Evolutionary conservation across 306 rosid species (phyloP).

Genomic region (Citrullus mucosospermus): DNA sequence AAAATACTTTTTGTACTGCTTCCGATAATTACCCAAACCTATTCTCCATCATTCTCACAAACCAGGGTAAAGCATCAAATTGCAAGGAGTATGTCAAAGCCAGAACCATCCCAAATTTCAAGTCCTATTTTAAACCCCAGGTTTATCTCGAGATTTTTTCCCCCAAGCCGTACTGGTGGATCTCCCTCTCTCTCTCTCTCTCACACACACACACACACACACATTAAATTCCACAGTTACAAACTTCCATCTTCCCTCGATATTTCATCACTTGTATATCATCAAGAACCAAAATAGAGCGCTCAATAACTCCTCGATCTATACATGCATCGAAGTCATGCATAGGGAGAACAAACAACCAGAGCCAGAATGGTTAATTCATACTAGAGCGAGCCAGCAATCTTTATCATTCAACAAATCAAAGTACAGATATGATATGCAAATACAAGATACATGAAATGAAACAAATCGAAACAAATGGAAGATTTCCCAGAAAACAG

Average conservation of each 20-base stretch:
- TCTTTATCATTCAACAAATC: neutral
- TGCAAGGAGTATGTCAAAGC: neutral
- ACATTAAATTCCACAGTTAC: neutral
- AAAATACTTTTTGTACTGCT: too few species aligned
- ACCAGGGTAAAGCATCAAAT: neutral
- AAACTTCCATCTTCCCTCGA: neutral
- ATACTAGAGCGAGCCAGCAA: neutral
- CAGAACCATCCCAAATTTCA: neutral
- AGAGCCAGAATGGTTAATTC: neutral
- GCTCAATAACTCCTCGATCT: neutral
- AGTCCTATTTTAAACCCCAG: neutral
- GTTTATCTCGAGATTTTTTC: neutral
- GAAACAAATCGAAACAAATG: neutral
- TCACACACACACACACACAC: neutral
- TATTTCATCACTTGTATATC: neutral
- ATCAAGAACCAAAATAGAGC: neutral
- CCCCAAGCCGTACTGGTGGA: neutral
- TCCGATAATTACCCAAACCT: neutral
- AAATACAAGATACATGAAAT: neutral
- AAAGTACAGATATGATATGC: neutral
- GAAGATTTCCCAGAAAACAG: neutral
- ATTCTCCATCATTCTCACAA: neutral
- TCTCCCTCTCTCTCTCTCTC: neutral
- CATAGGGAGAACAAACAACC: neutral
- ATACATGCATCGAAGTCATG: neutral